These are phyloP conservation scores for Ascocoryne sarcoides DNA, from an alignment of 2,329 filamentous ascomycete species.

Conservation along the genomic window DNA sequence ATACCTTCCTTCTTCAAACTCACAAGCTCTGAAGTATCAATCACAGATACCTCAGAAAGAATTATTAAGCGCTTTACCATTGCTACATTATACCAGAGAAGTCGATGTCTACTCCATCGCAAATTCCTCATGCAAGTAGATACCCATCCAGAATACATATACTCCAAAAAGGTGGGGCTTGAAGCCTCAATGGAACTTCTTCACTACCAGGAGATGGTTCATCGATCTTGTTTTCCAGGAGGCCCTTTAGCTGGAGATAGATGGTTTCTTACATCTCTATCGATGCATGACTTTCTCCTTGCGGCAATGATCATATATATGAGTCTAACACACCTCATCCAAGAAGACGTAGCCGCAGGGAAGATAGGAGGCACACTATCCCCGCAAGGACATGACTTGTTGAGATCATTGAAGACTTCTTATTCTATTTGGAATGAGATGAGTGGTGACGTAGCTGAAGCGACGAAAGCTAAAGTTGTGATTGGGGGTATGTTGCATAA, in stretches of 20 bases:
- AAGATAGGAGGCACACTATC: too few relatives aligned
- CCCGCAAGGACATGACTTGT: background rate
- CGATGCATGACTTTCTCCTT: constrained; percentile 52
- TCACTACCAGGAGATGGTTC: constrained; percentile 38
- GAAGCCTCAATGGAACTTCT: constrained; percentile 41
- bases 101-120: constrained; percentile 45
- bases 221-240: constrained; percentile 42
- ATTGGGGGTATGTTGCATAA: constrained; percentile 1
- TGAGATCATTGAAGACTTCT: constrained; percentile 7
- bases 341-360: background rate
- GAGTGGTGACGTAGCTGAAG: background rate
- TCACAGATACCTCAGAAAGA: constrained; percentile 38
- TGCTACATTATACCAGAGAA: constrained; percentile 44
- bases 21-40: constrained; percentile 37
- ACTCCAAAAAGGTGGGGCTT: constrained; percentile 42
- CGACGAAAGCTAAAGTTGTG: constrained; percentile 1
- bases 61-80: constrained; percentile 48
- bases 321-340: too few relatives aligned
- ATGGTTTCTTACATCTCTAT: constrained; percentile 49
- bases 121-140: constrained; percentile 20
- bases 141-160: constrained; percentile 29
- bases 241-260: constrained; percentile 42
- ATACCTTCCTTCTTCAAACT: constrained; percentile 42
- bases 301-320: constrained; percentile 53
- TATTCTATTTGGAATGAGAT: constrained; percentile 14